Evolutionary conservation across 2,329 filamentous ascomycete species (phyloP).

Genomic region (Coleophoma crateriformis): DNA sequence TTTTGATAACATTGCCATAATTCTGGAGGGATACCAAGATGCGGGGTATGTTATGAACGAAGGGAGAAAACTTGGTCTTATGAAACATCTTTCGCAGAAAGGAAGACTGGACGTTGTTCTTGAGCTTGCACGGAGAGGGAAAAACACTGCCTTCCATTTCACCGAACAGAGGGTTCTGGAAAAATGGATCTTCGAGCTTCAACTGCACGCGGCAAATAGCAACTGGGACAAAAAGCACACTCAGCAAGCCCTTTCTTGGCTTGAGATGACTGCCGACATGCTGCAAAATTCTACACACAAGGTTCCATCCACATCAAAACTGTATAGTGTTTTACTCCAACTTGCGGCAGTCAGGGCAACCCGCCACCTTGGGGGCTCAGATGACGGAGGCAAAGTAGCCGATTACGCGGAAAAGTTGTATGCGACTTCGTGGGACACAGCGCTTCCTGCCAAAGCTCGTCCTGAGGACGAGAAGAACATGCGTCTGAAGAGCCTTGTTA

Average conservation of each 20-base stretch:
- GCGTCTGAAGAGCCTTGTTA: conserved; percentile 26
- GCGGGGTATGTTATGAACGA: conserved; percentile 9
- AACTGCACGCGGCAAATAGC: conserved; percentile 13
- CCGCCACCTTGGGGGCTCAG: conserved; percentile 29
- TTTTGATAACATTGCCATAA: conserved; percentile 23
- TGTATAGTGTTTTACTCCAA: conserved; percentile 31
- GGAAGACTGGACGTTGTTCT: conserved; percentile 21
- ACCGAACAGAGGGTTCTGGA: conserved; percentile 6
- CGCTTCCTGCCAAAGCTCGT: not conserved
- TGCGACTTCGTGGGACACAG: conserved; percentile 6
- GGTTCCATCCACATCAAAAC: not conserved
- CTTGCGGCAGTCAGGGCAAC: conserved; percentile 36
- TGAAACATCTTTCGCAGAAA: conserved; percentile 8
- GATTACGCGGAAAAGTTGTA: conserved; percentile 28
- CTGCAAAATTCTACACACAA: conserved; percentile 15
- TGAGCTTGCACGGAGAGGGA: conserved; percentile 21
- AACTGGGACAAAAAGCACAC: conserved; percentile 16
- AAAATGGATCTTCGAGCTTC: conserved; percentile 14
- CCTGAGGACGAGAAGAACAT: conserved; percentile 8
- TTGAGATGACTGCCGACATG: conserved; percentile 22
- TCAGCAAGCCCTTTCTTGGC: conserved; percentile 21
- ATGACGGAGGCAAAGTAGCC: conserved; percentile 32
- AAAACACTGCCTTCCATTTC: conserved; percentile 21
- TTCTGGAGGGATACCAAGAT: conserved; percentile 23
- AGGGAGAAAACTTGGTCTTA: conserved; percentile 3